Conservation (phyloP, 2,329 filamentous ascomycete genomes). For the Pseudogymnoascus verrucosus region DNA sequence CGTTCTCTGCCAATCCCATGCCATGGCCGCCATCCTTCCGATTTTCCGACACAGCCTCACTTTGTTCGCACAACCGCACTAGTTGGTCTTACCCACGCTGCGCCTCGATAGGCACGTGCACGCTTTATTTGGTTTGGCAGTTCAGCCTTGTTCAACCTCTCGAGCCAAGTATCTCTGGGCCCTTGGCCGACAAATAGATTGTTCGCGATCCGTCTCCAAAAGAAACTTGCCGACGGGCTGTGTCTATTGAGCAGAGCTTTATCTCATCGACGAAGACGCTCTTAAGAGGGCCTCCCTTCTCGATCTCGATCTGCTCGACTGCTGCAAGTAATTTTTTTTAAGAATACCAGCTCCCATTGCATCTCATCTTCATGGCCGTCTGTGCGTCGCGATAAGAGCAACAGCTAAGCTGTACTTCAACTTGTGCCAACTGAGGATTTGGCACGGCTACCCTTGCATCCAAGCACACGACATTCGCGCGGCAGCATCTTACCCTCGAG, state of each 20-base stretch:
- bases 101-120: neutral
- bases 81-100: neutral
- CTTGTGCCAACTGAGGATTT: neutral
- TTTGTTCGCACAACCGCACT: neutral
- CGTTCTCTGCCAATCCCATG: neutral
- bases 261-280: neutral
- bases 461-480: neutral
- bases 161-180: neutral
- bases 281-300: neutral
- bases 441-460: neutral
- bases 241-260: neutral
- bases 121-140: neutral
- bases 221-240: neutral
- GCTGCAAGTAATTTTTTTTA: neutral
- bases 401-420: neutral
- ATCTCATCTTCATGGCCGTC: neutral
- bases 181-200: neutral
- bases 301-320: neutral
- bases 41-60: neutral
- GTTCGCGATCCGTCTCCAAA: neutral
- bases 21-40: neutral
- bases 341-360: neutral
- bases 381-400: neutral
- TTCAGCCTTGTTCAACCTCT: neutral
- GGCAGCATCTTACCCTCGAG: neutral